Evolutionary conservation across 306 rosid genomes (phyloP).

Genomic region (Castanopsis chinensis): DNA sequence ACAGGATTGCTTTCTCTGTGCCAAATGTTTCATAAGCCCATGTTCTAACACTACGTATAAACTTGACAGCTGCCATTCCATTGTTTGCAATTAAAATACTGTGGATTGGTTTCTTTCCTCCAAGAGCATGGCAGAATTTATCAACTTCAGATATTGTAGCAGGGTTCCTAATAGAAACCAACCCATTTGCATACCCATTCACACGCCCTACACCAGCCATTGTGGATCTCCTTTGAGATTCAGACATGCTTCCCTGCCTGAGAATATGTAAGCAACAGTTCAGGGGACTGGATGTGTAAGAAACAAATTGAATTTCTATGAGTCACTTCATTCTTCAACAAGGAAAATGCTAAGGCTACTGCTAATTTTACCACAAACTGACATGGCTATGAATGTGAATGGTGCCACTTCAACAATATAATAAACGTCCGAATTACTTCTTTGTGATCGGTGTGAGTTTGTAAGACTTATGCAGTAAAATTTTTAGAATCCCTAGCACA

Average conservation of each 20-base stretch:
- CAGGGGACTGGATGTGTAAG: constrained; percentile 3
- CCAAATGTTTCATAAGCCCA: constrained; percentile 99
- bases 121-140: constrained; percentile 77
- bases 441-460: too few relatives aligned
- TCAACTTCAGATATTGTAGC: constrained; percentile 69
- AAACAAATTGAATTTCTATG: not conserved
- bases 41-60: constrained; percentile 88
- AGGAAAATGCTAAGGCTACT: too few relatives aligned
- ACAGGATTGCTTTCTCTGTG: constrained; percentile 86
- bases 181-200: constrained; percentile 58
- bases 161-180: constrained; percentile 53
- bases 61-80: constrained; percentile 99
- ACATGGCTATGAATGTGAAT: too few relatives aligned
- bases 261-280: constrained; percentile 23
- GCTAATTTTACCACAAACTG: too few relatives aligned
- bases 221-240: constrained; percentile 43
- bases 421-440: too few relatives aligned
- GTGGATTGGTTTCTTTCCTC: constrained; percentile 91
- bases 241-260: constrained; percentile 47
- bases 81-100: constrained; percentile 95
- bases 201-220: constrained; percentile 53
- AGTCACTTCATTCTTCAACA: constrained; percentile 13
- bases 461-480: too few relatives aligned
- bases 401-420: too few relatives aligned
- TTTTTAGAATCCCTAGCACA: too few relatives aligned